Base-by-base conservation (phyloP, 495 filamentous ascomycete genomes). In the Cairneyella variabilis region DNA sequence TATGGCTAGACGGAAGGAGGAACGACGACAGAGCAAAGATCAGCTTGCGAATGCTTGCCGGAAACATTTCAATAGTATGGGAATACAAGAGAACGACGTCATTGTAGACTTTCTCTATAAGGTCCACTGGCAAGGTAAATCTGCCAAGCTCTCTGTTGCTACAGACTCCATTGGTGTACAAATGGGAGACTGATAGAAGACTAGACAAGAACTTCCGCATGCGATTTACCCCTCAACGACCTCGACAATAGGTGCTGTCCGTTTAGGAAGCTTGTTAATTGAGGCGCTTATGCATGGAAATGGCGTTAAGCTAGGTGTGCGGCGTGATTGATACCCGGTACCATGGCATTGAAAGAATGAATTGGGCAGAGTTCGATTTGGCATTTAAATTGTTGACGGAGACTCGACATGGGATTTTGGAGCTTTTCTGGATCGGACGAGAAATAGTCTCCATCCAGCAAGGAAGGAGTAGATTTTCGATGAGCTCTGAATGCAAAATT, bases 31-130 rank as follows among this genome's bases (percentile, higher is more conserved):
- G 63, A 77, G 77, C 61, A 87, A 89, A 63, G 84, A 91, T 22
- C 80, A 91, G 59, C 76, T 97, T 30, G 88, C 89, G n/a, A 76
- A 83, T 51, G 76, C 85, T 9, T 89, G 93, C 21, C 74, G 91
- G 53, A 95, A 91, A 71, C 88, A 96, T 66, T 96, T 97, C 68
- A 96, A 96, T 64, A 84, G 82, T 20, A 76, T 87, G 43, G 89
- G 86, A 9, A 80, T 96, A 11, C 84, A 83, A 48, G 91, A 97
- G 68, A 90, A 84, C 58, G 91, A 96, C 61, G 85, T 90, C 27
- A 87, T 95, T 49, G 89, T 91, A 17, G 83, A 90, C 58, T 87
- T 96, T 64, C 63, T 93, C 43, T 95, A 97, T 71, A 91, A 88
- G 57, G 85, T 91, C 18, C 75, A 79, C 53, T 75, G 73, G 57